Conservation (phyloP, 345 rosid species). For the Acer campestre region DNA sequence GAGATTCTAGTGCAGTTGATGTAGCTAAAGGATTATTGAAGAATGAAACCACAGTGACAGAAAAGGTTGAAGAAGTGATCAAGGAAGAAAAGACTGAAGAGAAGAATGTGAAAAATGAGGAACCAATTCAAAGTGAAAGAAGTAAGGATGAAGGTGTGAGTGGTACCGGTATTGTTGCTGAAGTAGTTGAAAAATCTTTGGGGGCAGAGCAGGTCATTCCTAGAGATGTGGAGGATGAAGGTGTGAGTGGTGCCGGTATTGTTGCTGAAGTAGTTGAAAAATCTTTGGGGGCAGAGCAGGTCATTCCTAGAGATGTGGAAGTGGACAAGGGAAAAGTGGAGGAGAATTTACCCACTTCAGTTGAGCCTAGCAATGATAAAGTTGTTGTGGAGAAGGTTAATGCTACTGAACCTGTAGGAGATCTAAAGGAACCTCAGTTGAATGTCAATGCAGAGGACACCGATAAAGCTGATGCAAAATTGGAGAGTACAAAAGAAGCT, state of each 20-base stretch:
- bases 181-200: background rate
- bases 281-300: conserved; percentile 14
- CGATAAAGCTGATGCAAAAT: background rate
- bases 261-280: conserved; percentile 6
- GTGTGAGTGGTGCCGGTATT: background rate
- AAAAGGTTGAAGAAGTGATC: background rate
- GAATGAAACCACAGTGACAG: background rate
- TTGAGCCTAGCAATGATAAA: conserved; percentile 19
- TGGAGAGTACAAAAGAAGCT: conserved; percentile 14
- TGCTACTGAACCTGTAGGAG: background rate
- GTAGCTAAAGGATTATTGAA: background rate
- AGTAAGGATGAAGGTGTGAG: background rate
- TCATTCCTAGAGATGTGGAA: conserved; percentile 13
- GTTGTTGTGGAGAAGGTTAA: conserved; percentile 20
- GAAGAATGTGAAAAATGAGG: conserved; percentile 16
- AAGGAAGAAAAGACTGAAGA: no score
- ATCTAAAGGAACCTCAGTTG: conserved; percentile 24
- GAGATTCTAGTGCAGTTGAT: background rate
- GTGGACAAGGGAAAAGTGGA: conserved; percentile 7
- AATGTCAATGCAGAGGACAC: background rate
- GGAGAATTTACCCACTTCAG: conserved; percentile 6
- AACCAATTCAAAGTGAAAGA: conserved; percentile 2
- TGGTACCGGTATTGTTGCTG: background rate
- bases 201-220: conserved; percentile 15
- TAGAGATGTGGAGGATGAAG: conserved; percentile 20